Evolutionary conservation across 306 rosid genomes (phyloP).

Genomic region (Trifolium pratense): DNA sequence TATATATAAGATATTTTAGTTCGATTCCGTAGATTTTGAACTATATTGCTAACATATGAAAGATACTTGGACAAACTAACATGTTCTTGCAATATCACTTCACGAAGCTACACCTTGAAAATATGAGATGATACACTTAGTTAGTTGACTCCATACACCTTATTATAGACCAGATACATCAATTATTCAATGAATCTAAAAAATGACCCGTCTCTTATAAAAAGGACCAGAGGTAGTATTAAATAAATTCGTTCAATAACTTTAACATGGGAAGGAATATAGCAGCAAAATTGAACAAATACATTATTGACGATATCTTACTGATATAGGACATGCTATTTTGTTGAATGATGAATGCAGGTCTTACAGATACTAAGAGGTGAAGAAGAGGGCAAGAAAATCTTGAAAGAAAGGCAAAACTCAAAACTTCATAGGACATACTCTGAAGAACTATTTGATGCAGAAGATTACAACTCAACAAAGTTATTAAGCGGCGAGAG

Average conservation of each 20-base stretch:
- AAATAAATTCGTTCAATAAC: no score
- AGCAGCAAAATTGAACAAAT: conserved; percentile 2
- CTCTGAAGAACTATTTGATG: conserved; percentile 79
- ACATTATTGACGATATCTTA: not conserved
- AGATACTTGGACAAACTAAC: not conserved
- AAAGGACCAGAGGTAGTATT: no score
- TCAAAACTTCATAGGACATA: conserved; percentile 70
- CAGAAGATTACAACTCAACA: conserved; percentile 89
- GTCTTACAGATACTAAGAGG: conserved; percentile 66
- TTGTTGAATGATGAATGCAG: conserved; percentile 46
- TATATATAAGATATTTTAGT: not conserved
- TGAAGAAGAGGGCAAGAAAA: conserved; percentile 50
- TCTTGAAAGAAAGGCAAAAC: conserved; percentile 49
- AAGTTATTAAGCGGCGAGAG: conserved; percentile 59
- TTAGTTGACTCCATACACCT: not conserved
- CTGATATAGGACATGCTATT: not conserved
- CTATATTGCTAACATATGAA: conserved; percentile 18
- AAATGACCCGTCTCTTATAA: no score
- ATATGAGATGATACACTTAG: not conserved
- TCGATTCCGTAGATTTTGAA: not conserved
- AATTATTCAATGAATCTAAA: no score
- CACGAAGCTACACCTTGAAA: not conserved
- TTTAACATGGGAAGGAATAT: not conserved
- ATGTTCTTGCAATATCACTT: no score
- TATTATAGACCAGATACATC: not conserved